Evolutionary conservation across 352 stramenopile genomes (phyloP), one percentile per base, ranked within the genome.

Genomic region (Globisporangium orthogonon): DNA sequence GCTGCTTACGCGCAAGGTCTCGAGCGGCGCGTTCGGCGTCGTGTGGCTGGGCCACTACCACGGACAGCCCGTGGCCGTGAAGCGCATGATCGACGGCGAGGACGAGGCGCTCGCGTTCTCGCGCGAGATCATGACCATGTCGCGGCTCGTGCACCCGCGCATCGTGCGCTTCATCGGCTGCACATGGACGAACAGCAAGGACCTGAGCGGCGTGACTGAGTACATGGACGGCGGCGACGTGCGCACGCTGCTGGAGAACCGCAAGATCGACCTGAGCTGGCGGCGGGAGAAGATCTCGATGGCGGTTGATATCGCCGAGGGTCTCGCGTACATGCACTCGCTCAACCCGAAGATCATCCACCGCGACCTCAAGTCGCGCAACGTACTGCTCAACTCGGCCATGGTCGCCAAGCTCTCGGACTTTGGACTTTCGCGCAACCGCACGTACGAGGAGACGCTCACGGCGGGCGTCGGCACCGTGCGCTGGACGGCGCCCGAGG

Each of bases 21-120:
- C 80, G 45, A 89, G 75, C 50, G 85, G 85, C 35, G 83, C 85
- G 28, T 93, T 91, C 44, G 79, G 85, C 37, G 82, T 92, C 29
- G 81, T 93, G 28, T 95, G 81, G 81, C 73, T 95, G 11, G 83
- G 85, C 9, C 85, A 95, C 70, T 93, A 92, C 72, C 85, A 93
- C 55, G 85, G 83, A 13, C 82, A 91, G 56, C 81, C 81, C 0
- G 85, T 95, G 13, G 85, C 83, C 0, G 83, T 95, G 14, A 95
- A 95, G 73, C 77, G 81, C 62, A 93, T 95, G 81, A 87, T 93
- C 52, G 83, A 91, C 60, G 76, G 76, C 41, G 78, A 88, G 37
- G 81, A 92, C 48, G 77, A 91, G 58, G 71, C 76, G 23, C 56
- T 83, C n/a, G 78, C 73, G 18, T 95, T 95, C 58, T 81, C 75